Evolutionary conservation across 164 flowering plant species (phyloP), one percentile per base, ranked within the genome.

Genomic region (Paratinospora sagittata): DNA sequence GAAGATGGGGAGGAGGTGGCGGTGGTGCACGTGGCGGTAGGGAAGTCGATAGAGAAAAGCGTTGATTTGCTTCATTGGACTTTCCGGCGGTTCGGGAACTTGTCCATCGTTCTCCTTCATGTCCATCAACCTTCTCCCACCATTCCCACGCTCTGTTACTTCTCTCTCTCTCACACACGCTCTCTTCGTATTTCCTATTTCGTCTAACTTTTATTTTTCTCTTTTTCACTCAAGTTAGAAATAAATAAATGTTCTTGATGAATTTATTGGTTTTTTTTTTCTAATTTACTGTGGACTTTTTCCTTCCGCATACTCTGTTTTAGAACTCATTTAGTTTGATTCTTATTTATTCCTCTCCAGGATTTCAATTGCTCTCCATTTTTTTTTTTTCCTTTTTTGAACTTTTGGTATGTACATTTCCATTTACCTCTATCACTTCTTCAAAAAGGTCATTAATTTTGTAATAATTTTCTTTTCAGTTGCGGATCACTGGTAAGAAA

Each of bases 81-180:
- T 63, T 76, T 83, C 36, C 70, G 45, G 66, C 76, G 65, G 1
- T 90, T 89, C 71, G 75, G 66, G 27, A 71, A 60, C 17, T 66
- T 39, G 27, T 85, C 84, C 27, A 62, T 90, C 55, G 78, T 84
- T 52, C 67, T 89, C 24, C 74, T 89, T 77, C 96, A 90, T 79
- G 88, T 90, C 74, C 86, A 89, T 70, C 89, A 84, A 67, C 96
- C 94, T 58, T 89, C 96, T 70, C 66, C 86, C 0, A 47, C 80
- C 27, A 90, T 92, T 49, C 96, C 97, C 24, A 88, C 92, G 16
- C 86, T 81, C 57, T 78, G 96, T 92, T 30, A 30, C 3, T 30
- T 68, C 23, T 69, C 71, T 77, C 61, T 67, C 34, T 66, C 69
- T 47, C 61, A 33, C 49, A 19, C 1, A 34, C 33, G 13, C 23